These are phyloP conservation scores for Dactylellina cionopaga DNA, from an alignment of 2,329 filamentous ascomycete species.

Conservation along the genomic window DNA sequence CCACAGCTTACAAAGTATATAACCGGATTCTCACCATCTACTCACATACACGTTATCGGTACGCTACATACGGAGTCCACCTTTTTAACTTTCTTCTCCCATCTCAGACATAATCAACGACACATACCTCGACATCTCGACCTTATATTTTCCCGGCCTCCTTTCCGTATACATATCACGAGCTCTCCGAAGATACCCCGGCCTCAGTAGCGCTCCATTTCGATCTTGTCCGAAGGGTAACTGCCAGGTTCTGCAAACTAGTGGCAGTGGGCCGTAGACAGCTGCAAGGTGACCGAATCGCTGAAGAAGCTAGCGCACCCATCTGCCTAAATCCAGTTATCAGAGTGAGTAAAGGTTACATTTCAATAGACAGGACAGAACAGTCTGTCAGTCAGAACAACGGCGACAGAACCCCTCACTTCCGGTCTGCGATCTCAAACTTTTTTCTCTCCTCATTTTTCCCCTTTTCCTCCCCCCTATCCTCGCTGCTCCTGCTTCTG, in stretches of 20 bases:
- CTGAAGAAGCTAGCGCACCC: slow-evolving; percentile 33
- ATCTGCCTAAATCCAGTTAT: slow-evolving; percentile 42
- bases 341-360: slow-evolving; percentile 33
- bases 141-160: background rate
- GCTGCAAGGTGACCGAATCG: slow-evolving; percentile 38
- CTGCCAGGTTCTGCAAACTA: slow-evolving; percentile 1
- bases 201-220: background rate
- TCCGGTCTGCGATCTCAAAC: slow-evolving; percentile 24
- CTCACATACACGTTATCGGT: too few species aligned
- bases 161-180: background rate
- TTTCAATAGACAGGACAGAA: slow-evolving; percentile 39
- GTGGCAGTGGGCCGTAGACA: slow-evolving; percentile 43
- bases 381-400: too few species aligned
- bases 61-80: too few species aligned
- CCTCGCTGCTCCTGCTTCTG: slow-evolving; percentile 17
- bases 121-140: slow-evolving; percentile 1
- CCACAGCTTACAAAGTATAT: too few species aligned
- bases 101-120: background rate
- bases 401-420: slow-evolving; percentile 41
- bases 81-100: background rate
- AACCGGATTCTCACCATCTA: too few species aligned
- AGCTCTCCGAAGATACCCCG: background rate
- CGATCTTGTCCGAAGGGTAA: slow-evolving; percentile 1
- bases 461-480: slow-evolving; percentile 6
- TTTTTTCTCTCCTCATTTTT: background rate